Base-by-base conservation (phyloP, 148 eudicot genomes). In the Amaranthus hypochondriacus region DNA sequence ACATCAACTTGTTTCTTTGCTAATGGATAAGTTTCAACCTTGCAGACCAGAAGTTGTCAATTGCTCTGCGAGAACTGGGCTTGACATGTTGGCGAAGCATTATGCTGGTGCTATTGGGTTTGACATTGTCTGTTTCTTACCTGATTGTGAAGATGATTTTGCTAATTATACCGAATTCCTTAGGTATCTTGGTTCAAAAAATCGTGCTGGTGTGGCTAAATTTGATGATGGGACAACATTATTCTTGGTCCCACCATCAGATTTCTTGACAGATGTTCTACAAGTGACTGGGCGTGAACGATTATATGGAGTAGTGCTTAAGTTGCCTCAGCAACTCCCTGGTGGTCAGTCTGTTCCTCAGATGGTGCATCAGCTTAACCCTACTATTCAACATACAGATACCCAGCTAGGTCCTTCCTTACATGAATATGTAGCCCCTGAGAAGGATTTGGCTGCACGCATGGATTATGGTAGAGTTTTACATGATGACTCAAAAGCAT, bases 211-310 rank as follows among this genome's bases (percentile, higher is more conserved):
- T 72, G 99, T 95, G 54, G 99, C 92, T 14, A 92, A 83, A 77
- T 90, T 89, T 78, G 94, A 89, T 78, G 96, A 95, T 81, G 97
- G 99, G 14, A 95, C 94, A 68, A 90, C 92, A 60, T 79, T 95
- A 64, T 95, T 95, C 66, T 86, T 95, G 84, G 99, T 95, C 56
- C 99, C 99, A 66, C 99, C 99, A 48, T 94, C 98, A 9, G 92
- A 90, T 68, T 95, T 95, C 69, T 82, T 95, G 70, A 78, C 88
- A 7, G 80, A 89, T 42, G 89, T 90, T 68, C 78, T 95, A 71
- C 84, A 90, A 68, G 87, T 95, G 13, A 57, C 73, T 44, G 97
- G 96, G 2, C 99, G 83, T 21, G 90, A 87, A 77, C 92, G 99
- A 13, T 89, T 95, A 73, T 95, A 95, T 80, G 99, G 99, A 15